Conservation (phyloP, 257 asterid species). For the Avicennia marina region DNA sequence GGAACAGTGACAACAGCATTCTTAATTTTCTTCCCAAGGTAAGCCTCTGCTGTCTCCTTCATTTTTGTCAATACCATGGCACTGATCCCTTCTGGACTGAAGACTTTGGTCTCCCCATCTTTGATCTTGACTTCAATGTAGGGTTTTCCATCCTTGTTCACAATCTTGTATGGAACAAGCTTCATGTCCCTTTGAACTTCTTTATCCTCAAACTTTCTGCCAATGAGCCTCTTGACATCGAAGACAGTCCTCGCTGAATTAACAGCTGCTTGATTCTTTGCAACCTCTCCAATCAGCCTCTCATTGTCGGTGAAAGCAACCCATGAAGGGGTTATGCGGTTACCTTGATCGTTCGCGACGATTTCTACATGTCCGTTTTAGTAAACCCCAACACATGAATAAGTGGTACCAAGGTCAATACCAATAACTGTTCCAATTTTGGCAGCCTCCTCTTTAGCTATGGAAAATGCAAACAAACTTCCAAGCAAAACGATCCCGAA, state of each 20-base stretch:
- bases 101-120: slow-evolving; percentile 44
- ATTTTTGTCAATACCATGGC: slow-evolving; percentile 40
- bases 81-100: slow-evolving; percentile 48
- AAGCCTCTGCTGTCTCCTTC: too few species aligned
- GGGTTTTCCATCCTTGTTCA: slow-evolving; percentile 45
- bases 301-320: slow-evolving; percentile 51
- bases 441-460: background rate
- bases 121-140: slow-evolving; percentile 40
- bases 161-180: slow-evolving; percentile 40
- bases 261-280: slow-evolving; percentile 45
- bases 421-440: slow-evolving; percentile 35
- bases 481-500: background rate
- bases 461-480: background rate
- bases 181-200: slow-evolving; percentile 42
- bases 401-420: slow-evolving; percentile 44
- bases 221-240: slow-evolving; percentile 50
- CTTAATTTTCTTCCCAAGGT: slow-evolving; percentile 42
- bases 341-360: slow-evolving; percentile 53
- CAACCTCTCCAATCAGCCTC: slow-evolving; percentile 47
- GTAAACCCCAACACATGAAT: slow-evolving; percentile 52
- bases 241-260: slow-evolving; percentile 44
- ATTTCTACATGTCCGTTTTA: slow-evolving; percentile 42
- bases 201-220: slow-evolving; percentile 52
- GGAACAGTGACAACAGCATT: slow-evolving; percentile 45
- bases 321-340: slow-evolving; percentile 56